Percentiles rank a stretch among this genome's conserved stretches.
Conservation (phyloP, 2,329 filamentous ascomycete species). For the Aureobasidium pullulans region DNA sequence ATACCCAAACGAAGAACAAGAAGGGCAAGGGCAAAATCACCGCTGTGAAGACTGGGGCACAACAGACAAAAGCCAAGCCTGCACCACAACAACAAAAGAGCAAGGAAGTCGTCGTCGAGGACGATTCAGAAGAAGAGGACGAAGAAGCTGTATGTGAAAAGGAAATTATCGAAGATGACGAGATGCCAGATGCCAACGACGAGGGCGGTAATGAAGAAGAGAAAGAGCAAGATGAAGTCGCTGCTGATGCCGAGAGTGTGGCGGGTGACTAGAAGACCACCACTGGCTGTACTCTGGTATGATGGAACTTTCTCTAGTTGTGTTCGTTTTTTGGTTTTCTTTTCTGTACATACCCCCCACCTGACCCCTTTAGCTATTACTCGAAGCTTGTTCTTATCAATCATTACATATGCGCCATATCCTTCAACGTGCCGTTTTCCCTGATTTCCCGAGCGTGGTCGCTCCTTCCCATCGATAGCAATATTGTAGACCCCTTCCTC, state of each 20-base stretch:
- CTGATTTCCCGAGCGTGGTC: too few relatives aligned
- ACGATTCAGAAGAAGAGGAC: constrained; percentile 18
- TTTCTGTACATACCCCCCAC: constrained; percentile 4
- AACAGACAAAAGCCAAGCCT: constrained; percentile 8
- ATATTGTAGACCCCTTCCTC: too few relatives aligned
- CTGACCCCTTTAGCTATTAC: too few relatives aligned
- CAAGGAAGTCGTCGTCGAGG: constrained; percentile 22
- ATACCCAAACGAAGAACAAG: constrained; percentile 45
- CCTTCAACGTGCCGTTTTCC: too few relatives aligned
- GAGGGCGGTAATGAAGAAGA: constrained; percentile 19
- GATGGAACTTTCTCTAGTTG: background rate
- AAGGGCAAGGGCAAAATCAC: constrained; percentile 29
- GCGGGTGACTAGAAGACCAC: constrained; percentile 11
- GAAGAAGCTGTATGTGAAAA: constrained; percentile 21
- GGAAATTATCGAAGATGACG: constrained; percentile 25
- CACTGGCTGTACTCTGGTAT: background rate
- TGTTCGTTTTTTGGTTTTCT: background rate
- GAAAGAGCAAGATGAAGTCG: constrained; percentile 24
- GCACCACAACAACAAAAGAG: constrained; percentile 18
- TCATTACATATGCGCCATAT: too few relatives aligned
- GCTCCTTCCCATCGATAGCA: too few relatives aligned
- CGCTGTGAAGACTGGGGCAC: background rate
- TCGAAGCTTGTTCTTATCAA: too few relatives aligned
- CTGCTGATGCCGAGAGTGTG: constrained; percentile 18
- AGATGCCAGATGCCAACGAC: constrained; percentile 26